Evolutionary conservation across 495 filamentous ascomycete genomes (phyloP).

Genomic region (Penicillium cataractarum): DNA sequence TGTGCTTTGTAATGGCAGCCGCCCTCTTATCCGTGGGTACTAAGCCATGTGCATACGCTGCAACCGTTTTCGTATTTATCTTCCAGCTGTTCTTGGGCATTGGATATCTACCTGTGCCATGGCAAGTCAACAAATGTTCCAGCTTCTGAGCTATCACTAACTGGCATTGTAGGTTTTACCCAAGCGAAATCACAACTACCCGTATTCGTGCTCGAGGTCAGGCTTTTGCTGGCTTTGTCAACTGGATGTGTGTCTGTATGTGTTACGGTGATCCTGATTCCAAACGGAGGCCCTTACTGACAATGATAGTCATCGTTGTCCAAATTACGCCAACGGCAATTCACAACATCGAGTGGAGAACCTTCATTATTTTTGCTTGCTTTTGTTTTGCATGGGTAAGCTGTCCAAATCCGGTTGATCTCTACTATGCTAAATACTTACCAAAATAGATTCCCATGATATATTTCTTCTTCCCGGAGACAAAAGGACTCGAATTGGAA

Average conservation of each 20-base stretch:
- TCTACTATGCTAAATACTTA: conserved; percentile 32
- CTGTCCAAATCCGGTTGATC: background rate
- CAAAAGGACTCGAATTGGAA: conserved; percentile 67
- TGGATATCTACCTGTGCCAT: conserved; percentile 50
- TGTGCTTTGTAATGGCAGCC: conserved; percentile 46
- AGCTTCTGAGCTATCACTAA: conserved; percentile 42
- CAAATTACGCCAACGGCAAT: conserved; percentile 66
- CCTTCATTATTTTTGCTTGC: conserved; percentile 67
- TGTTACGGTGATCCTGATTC: background rate
- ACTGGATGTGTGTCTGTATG: conserved; percentile 53
- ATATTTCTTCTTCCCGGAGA: conserved; percentile 70
- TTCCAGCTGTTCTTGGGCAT: conserved; percentile 54
- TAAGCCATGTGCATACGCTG: conserved; percentile 35
- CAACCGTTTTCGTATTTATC: conserved; percentile 50
- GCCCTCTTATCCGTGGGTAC: conserved; percentile 34
- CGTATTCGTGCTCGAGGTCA: conserved; percentile 40
- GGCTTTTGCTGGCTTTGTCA: conserved; percentile 45
- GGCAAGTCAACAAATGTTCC: conserved; percentile 51
- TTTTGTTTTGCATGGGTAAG: conserved; percentile 32
- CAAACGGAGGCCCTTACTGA: background rate
- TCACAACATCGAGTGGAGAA: conserved; percentile 61
- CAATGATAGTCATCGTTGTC: conserved; percentile 45
- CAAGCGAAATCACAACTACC: conserved; percentile 62
- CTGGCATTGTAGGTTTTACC: conserved; percentile 63
- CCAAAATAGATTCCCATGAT: conserved; percentile 63